Evolutionary conservation across 768 basidiomycete genomes (phyloP), one percentile per base, ranked within the genome.

Genomic region (Macrolepiota dolichaula): DNA sequence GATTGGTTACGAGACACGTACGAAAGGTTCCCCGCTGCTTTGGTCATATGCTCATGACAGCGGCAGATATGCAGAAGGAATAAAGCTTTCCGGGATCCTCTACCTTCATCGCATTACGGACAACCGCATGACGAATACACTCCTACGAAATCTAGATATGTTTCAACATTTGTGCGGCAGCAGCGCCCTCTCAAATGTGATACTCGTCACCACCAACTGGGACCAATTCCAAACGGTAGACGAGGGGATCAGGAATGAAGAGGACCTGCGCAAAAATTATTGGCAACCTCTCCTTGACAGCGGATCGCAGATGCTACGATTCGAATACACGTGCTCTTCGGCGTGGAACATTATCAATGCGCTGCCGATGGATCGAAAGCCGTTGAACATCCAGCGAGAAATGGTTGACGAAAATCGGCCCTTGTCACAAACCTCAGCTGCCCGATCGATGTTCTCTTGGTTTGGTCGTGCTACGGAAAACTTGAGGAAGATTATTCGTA

Each of bases 1-100:
- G 61, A 68, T 24, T 74, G 72, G 72, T 62, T 74, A 4, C 51
- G 64, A 17, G 56, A 57, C 35, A 70, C 68, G 72, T 73, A 15
- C 51, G 65, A 56, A 32, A 1, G 38, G 40, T 49, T 59, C 12
- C 40, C 29, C 13, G 6, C 35, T 13, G 2, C 57, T 25, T 11
- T 10, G 58, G 19, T n/a, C 19, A 22, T 12, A 29, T n/a, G 35
- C 12, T 37, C 19, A 56, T 52, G 53, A 12, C 29, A 13, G 19
- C 50, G 36, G 63, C 46, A 65, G 63, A 22, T 64, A 59, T 50
- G 32, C 50, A 47, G 32, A 32, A 11, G 44, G 59, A 11, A 59
- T 63, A 24, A 52, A 51, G 17, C 54, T 66, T 10, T 61, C 65
- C 15, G 65, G 65, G 0, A 56, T 69, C 36, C 51, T 69, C 36